Conservation (phyloP, 1,139 yeast genomes). For the Taphrina populina region DNA sequence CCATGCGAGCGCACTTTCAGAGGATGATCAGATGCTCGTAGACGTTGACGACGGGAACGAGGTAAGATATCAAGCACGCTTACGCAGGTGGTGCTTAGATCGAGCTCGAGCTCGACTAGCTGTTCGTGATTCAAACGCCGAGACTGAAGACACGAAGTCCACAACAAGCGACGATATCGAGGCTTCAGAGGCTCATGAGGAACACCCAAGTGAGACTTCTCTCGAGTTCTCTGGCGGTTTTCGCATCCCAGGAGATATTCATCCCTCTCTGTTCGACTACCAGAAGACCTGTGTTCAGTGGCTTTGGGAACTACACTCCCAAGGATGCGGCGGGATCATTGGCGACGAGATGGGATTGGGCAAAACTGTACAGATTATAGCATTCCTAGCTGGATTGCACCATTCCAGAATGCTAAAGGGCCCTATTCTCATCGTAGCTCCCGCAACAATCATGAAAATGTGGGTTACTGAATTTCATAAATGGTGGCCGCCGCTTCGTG, state of each 20-base stretch:
- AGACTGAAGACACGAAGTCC: conserved; percentile 36
- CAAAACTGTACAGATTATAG: conserved; percentile 85
- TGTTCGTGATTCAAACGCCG: conserved; percentile 39
- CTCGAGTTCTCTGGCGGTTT: conserved; percentile 68
- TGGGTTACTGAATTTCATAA: conserved; percentile 95
- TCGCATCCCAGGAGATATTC: conserved; percentile 85
- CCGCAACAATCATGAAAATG: conserved; percentile 92
- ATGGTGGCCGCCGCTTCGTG: conserved; percentile 97
- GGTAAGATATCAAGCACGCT: conserved; percentile 56
- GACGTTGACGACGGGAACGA: conserved; percentile 77
- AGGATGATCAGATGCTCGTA: conserved; percentile 37
- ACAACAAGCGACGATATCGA: conserved; percentile 41
- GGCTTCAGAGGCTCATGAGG: conserved; percentile 62
- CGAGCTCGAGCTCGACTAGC: conserved; percentile 39
- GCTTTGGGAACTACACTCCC: conserved; percentile 77
- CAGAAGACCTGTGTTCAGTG: conserved; percentile 83
- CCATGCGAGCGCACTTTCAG: no score
- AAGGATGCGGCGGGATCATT: conserved; percentile 87
- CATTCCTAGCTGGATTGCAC: conserved; percentile 86
- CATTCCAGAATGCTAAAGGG: conserved; percentile 71
- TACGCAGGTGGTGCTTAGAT: conserved; percentile 58
- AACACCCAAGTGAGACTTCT: conserved; percentile 77
- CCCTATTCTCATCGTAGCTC: conserved; percentile 86
- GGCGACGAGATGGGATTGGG: conserved; percentile 99
- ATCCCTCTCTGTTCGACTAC: conserved; percentile 81